Percentiles rank a stretch among this genome's conserved stretches.
Evolutionary conservation across 805 yeast species (phyloP).

Genomic region (Metschnikowia borealis): DNA sequence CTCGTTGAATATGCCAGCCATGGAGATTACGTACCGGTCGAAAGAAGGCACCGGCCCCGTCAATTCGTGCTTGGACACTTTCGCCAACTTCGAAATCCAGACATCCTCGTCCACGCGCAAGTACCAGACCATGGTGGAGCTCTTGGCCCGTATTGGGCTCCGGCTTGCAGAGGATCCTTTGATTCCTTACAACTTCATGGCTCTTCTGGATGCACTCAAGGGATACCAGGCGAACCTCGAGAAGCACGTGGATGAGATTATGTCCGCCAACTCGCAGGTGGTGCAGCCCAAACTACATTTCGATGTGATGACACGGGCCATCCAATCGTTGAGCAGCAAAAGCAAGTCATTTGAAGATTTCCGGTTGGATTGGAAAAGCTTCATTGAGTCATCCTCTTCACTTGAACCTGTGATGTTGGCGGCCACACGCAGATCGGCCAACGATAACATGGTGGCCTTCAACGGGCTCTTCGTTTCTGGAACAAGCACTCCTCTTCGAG

Average conservation of each 20-base stretch:
- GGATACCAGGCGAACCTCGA: slow-evolving; percentile 46
- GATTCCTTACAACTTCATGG: slow-evolving; percentile 60
- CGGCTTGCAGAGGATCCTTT: slow-evolving; percentile 71
- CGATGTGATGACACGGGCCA: slow-evolving; percentile 23
- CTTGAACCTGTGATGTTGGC: slow-evolving; percentile 71
- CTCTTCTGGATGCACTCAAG: slow-evolving; percentile 43
- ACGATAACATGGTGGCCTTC: slow-evolving; percentile 55
- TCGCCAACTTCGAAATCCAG: slow-evolving; percentile 47
- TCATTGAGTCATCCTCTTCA: slow-evolving; percentile 38
- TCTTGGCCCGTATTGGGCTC: slow-evolving; percentile 51
- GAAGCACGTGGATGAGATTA: slow-evolving; percentile 25
- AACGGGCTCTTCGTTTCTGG: slow-evolving; percentile 50
- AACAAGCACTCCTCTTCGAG: slow-evolving; percentile 45
- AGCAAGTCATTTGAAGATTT: slow-evolving; percentile 51
- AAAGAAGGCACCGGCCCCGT: slow-evolving; percentile 31
- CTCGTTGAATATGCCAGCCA: slow-evolving; percentile 62
- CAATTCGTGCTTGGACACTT: slow-evolving; percentile 61
- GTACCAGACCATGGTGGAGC: slow-evolving; percentile 53
- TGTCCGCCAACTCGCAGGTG: not conserved
- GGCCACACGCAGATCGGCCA: slow-evolving; percentile 76
- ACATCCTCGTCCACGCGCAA: slow-evolving; percentile 56
- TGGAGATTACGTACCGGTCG: slow-evolving; percentile 53
- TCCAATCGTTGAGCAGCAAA: slow-evolving; percentile 24
- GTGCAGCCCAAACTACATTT: slow-evolving; percentile 21
- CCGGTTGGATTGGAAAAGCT: slow-evolving; percentile 59